These are phyloP conservation scores for Boletus vermiculosoides DNA, from an alignment of 768 basidiomycete genomes.

Conservation along the genomic window DNA sequence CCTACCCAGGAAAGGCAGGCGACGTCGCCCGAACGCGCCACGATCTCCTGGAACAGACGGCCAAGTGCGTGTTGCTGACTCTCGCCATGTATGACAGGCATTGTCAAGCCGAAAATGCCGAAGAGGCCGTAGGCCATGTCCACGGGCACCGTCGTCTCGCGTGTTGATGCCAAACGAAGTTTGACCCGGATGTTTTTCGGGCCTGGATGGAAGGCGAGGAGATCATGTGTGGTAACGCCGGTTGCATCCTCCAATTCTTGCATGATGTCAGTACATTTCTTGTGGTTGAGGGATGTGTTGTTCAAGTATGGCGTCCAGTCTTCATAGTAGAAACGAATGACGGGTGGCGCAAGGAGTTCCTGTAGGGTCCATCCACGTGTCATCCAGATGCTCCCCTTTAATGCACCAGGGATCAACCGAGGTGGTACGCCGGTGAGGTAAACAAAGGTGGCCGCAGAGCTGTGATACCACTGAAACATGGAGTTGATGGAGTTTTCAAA, in stretches of 20 bases:
- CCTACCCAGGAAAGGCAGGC: constrained; percentile 22
- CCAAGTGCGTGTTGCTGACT: constrained; percentile 18
- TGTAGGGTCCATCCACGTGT: constrained; percentile 25
- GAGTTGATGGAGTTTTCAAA: constrained; percentile 18
- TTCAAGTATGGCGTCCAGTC: constrained; percentile 24
- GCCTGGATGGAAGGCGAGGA: constrained; percentile 15
- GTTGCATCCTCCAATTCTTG: constrained; percentile 15
- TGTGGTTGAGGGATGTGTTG: constrained; percentile 14
- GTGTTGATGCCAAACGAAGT: constrained; percentile 22
- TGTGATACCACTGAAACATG: constrained; percentile 24
- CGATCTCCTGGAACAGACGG: constrained; percentile 19
- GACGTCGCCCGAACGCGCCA: constrained; percentile 20
- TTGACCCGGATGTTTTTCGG: constrained; percentile 10
- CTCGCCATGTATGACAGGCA: constrained; percentile 18
- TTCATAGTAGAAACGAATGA: constrained; percentile 22
- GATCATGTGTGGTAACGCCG: not conserved
- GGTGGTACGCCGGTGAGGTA: constrained; percentile 17
- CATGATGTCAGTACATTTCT: constrained; percentile 14
- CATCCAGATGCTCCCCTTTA: constrained; percentile 20
- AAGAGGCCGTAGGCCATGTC: constrained; percentile 25
- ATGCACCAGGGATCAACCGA: constrained; percentile 4
- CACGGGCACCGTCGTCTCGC: constrained; percentile 17
- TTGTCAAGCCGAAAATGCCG: constrained; percentile 20
- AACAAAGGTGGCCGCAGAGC: constrained; percentile 19
- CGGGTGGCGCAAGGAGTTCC: constrained; percentile 21